Evolutionary conservation across 1,139 yeast species (phyloP), one percentile per base, ranked within the genome.

Genomic region (Saccharomycopsis hybrid): DNA sequence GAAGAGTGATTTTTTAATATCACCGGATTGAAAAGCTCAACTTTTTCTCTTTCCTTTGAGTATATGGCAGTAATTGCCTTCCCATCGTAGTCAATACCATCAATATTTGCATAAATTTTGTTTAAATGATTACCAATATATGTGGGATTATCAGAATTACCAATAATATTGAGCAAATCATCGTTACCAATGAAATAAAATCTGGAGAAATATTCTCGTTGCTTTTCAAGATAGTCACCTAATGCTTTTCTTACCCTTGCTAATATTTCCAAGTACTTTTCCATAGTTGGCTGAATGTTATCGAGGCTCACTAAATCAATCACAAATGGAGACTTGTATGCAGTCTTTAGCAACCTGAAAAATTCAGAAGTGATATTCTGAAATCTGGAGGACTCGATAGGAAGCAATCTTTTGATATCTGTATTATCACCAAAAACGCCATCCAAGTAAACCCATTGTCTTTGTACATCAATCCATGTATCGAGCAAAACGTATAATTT

Each of bases 151-250:
- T 65, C 66, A 0, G 82, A 71, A 52, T 82, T 75, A 3, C 97
- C 96, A 50, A 92, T 76, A 41, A 92, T 76, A 56, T 88, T 95
- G 39, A 92, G 67, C 40, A 92, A 68, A 62, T 90, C 97, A 56
- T 89, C 96, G 61, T 92, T 92, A 4, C 97, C 97, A 39, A 92
- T 69, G 60, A 92, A 90, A 59, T 84, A 89, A 54, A 90, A 85
- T 44, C 97, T 72, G 0, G 96, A 92, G 59, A 85, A 90, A 2
- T 74, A 56, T 46, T 78, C 84, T 56, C 97, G 70, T 60, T 90
- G 96, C 43, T 75, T 77, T 58, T 90, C 97, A 45, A 90, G 71
- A 62, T 82, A 92, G 13, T 86, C 94, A 1, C 82, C 73, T 18
- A 92, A 71, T 0, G 96, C 83, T 50, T 75, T 77, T 49, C 82